Evolutionary conservation across 768 basidiomycete species (phyloP).

Genomic region (Terana coerulea): DNA sequence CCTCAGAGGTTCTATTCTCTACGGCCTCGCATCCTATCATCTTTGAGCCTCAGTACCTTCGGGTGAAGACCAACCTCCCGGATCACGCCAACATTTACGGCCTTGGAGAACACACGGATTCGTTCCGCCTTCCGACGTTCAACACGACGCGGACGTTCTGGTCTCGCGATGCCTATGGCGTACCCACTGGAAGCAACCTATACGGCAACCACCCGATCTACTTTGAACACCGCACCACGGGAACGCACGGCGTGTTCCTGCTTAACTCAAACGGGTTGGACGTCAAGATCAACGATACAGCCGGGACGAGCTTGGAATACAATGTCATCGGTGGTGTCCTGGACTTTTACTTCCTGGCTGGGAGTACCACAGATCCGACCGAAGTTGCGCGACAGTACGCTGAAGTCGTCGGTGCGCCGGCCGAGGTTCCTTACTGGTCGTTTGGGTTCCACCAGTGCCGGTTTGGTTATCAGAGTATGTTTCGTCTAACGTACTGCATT

Average conservation of each 20-base stretch:
- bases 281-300: slow-evolving; percentile 52
- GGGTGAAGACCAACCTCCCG: slow-evolving; percentile 62
- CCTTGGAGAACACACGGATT: slow-evolving; percentile 68
- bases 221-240: slow-evolving; percentile 62
- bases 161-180: slow-evolving; percentile 62
- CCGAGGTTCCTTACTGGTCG: slow-evolving; percentile 73
- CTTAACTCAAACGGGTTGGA: slow-evolving; percentile 77
- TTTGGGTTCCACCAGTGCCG: slow-evolving; percentile 73
- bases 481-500: too few relatives aligned
- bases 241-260: slow-evolving; percentile 68
- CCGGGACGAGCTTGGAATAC: slow-evolving; percentile 55
- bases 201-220: slow-evolving; percentile 74
- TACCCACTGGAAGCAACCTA: slow-evolving; percentile 57
- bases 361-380: slow-evolving; percentile 53
- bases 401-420: slow-evolving; percentile 59
- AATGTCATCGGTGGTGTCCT: slow-evolving; percentile 74
- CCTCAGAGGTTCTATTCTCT: slow-evolving; percentile 55
- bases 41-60: slow-evolving; percentile 75
- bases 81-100: slow-evolving; percentile 69
- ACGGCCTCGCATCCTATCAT: slow-evolving; percentile 60
- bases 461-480: slow-evolving; percentile 59
- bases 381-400: slow-evolving; percentile 68
- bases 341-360: slow-evolving; percentile 77
- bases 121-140: slow-evolving; percentile 50
- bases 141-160: slow-evolving; percentile 50